phyloP scores from a whole-genome alignment of 2,329 filamentous ascomycete genomes.

The Fusarium keratoplasticum region DNA sequence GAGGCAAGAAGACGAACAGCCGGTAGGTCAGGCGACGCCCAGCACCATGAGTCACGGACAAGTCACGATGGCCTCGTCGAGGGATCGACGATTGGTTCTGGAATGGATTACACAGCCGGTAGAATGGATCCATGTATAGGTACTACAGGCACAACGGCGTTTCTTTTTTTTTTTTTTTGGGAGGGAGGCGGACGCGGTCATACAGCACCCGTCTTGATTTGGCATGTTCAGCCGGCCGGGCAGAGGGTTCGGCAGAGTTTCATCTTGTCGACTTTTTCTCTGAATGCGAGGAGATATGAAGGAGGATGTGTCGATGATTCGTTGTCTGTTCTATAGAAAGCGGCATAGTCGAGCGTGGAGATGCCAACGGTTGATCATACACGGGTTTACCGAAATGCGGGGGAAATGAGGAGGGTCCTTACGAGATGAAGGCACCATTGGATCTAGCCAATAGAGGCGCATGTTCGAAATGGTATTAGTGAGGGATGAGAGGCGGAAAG shows the following conservation, averaged over 20 bases:
- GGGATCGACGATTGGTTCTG: conserved; percentile 24
- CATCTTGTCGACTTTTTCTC: conserved; percentile 6
- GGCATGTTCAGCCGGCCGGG: conserved; percentile 12
- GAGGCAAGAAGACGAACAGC: conserved; percentile 63
- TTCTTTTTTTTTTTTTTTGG: conserved; percentile 34
- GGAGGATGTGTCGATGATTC: conserved; percentile 6
- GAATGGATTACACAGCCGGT: conserved; percentile 22
- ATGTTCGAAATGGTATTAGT: conserved; percentile 23
- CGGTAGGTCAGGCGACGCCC: conserved; percentile 49
- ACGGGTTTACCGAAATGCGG: conserved; percentile 32
- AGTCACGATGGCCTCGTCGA: conserved; percentile 31
- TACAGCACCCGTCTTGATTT: conserved; percentile 29
- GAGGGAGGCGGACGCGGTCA: conserved; percentile 22
- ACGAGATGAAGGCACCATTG: conserved; percentile 20
- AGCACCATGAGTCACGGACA: conserved; percentile 17
- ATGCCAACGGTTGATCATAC: conserved; percentile 8
- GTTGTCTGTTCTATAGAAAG: conserved; percentile 27
- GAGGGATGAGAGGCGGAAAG: conserved; percentile 13
- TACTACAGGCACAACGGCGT: conserved; percentile 34
- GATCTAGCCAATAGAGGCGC: conserved; percentile 32
- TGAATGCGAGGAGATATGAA: conserved; percentile 10
- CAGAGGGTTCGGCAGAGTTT: not conserved
- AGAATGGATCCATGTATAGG: conserved; percentile 35
- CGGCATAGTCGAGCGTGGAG: conserved; percentile 13
- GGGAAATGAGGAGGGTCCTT: conserved; percentile 27